These are phyloP conservation scores for Mortierella antarctica DNA, from an alignment of 192 early-diverging fungal species.

Conservation along the genomic window DNA sequence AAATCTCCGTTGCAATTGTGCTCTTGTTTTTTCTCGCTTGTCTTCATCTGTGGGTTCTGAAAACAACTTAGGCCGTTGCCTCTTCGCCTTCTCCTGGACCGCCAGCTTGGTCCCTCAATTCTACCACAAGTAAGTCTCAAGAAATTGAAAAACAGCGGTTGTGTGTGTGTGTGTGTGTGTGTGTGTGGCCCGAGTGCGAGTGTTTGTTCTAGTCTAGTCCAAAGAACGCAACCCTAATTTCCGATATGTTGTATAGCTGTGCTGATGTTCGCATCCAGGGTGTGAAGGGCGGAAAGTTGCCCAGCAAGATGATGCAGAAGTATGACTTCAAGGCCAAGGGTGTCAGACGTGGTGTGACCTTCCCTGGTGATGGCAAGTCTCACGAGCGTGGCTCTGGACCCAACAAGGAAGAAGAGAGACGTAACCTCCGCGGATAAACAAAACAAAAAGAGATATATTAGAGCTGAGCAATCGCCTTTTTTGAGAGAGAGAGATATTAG, in stretches of 20 bases:
- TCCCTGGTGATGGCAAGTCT: constrained; percentile 36
- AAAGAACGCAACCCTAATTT: not conserved
- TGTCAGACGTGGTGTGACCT: constrained; percentile 18
- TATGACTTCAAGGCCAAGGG: constrained; percentile 38
- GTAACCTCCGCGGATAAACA: too few species aligned
- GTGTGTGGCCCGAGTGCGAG: not conserved
- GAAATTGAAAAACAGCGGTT: too few species aligned
- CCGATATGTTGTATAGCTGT: constrained; percentile 12
- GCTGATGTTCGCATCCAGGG: constrained; percentile 38
- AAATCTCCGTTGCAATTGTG: not conserved
- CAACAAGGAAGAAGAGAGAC: not conserved
- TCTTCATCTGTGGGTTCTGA: not conserved
- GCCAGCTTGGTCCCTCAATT: constrained; percentile 28
- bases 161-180: not conserved
- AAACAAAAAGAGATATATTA: too few species aligned
- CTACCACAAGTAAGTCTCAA: constrained; percentile 43
- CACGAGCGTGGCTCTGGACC: constrained; percentile 26
- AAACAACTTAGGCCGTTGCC: constrained; percentile 16
- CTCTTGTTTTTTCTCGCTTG: not conserved
- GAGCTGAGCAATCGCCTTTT: too few species aligned
- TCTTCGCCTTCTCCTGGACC: constrained; percentile 40
- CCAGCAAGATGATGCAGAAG: constrained; percentile 23
- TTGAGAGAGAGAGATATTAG: too few species aligned
- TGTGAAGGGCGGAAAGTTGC: constrained; percentile 32
- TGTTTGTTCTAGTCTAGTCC: not conserved